These are phyloP conservation scores for Corylus americana DNA, from an alignment of 306 rosid genomes.

Conservation along the genomic window DNA sequence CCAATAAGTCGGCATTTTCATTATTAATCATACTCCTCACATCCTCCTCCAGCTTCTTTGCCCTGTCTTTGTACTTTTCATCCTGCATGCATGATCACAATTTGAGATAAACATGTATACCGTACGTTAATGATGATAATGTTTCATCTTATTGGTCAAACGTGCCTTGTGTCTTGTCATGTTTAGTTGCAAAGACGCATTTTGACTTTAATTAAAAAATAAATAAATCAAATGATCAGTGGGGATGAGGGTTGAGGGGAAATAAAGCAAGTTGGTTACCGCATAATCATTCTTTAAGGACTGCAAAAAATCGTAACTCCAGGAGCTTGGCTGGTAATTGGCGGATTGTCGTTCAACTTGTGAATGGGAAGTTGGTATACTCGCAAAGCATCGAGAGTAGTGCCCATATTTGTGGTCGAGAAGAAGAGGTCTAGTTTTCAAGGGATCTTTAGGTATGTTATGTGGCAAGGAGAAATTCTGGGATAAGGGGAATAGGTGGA, in stretches of 20 bases:
- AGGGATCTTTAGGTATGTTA: too few relatives aligned
- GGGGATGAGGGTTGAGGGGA: too few relatives aligned
- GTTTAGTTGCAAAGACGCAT: too few relatives aligned
- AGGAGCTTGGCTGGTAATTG: constrained; percentile 44
- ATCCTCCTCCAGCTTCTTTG: constrained; percentile 25
- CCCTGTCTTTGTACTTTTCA: neutral
- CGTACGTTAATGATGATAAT: too few relatives aligned
- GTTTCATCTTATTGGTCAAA: too few relatives aligned
- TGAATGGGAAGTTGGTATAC: neutral
- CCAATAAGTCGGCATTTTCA: constrained; percentile 7
- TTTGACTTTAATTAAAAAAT: too few relatives aligned
- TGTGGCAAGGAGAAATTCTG: too few relatives aligned
- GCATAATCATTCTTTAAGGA: constrained; percentile 37
- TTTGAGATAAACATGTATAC: neutral
- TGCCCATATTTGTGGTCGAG: neutral
- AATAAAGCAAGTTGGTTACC: neutral
- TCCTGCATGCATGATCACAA: constrained; percentile 17
- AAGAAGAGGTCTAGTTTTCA: neutral
- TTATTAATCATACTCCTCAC: constrained; percentile 38
- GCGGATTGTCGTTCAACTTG: constrained; percentile 29
- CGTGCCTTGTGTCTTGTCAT: too few relatives aligned
- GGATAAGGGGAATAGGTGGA: too few relatives aligned
- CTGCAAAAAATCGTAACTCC: constrained; percentile 49
- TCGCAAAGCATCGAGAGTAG: constrained; percentile 17
- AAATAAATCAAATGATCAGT: too few relatives aligned